Conservation (phyloP, 495 filamentous ascomycete genomes). For the Letharia lupina region DNA sequence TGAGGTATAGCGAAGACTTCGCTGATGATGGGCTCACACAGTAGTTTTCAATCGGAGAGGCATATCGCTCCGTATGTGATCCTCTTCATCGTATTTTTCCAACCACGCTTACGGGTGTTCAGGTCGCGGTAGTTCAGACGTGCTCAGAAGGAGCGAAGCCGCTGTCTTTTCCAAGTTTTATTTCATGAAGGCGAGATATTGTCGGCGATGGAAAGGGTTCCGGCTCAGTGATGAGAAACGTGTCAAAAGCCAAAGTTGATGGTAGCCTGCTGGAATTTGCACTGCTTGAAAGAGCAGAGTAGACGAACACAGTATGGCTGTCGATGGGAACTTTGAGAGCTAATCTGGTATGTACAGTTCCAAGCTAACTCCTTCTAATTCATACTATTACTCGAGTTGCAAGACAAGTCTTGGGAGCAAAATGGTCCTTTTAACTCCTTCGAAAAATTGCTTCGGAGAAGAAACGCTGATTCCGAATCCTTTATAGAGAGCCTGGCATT, state of each 20-base stretch:
- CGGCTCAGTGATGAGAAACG: slow-evolving; percentile 42
- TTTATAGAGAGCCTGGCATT: slow-evolving; percentile 30
- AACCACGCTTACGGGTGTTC: background rate
- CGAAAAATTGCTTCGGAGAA: background rate
- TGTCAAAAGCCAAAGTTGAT: slow-evolving; percentile 52
- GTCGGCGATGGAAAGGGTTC: background rate
- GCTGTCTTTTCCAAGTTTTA: background rate
- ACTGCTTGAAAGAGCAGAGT: slow-evolving; percentile 17
- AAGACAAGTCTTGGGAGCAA: background rate
- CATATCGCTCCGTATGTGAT: slow-evolving; percentile 20
- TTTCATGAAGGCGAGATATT: slow-evolving; percentile 8
- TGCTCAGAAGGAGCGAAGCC: slow-evolving; percentile 12
- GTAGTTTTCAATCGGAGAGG: slow-evolving; percentile 38
- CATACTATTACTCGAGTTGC: background rate
- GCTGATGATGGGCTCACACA: slow-evolving; percentile 26
- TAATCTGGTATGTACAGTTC: slow-evolving; percentile 36
- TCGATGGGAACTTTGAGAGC: slow-evolving; percentile 49
- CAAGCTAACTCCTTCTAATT: background rate
- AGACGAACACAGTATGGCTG: slow-evolving; percentile 32
- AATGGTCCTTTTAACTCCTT: background rate
- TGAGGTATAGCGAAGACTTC: slow-evolving; percentile 2
- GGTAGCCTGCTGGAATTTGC: slow-evolving; percentile 36
- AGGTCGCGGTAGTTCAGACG: slow-evolving; percentile 1
- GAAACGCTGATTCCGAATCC: background rate
- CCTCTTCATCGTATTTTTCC: background rate